phyloP scores from a whole-genome alignment of 768 basidiomycete species.

The Panaeolus cyanescens region DNA sequence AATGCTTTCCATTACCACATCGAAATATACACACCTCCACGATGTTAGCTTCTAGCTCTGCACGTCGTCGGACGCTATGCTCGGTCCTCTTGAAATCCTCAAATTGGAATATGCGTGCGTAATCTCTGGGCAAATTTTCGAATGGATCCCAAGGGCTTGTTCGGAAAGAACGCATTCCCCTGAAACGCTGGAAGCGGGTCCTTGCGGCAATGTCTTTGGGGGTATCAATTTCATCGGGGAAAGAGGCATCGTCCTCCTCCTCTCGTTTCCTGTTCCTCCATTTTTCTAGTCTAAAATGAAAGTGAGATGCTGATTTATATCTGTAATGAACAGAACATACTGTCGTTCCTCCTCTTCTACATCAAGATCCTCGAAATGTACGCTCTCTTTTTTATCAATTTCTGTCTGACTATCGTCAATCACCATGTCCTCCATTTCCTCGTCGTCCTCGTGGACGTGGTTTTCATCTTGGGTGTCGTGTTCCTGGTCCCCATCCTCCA shows the following conservation, averaged over 20 bases:
- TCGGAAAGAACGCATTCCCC: constrained; percentile 89
- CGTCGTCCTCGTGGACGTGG: constrained; percentile 54
- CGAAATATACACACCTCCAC: constrained; percentile 59
- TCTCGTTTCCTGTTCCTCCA: constrained; percentile 75
- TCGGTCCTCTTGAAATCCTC: constrained; percentile 92
- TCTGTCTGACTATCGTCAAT: constrained; percentile 65
- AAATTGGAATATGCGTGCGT: constrained; percentile 94
- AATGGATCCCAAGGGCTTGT: constrained; percentile 98
- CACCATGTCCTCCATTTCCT: constrained; percentile 62
- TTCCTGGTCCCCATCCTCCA: constrained; percentile 44
- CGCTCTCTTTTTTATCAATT: constrained; percentile 49
- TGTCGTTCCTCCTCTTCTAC: constrained; percentile 85
- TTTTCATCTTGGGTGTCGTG: constrained; percentile 50
- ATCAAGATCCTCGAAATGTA: constrained; percentile 76
- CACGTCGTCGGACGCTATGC: constrained; percentile 63
- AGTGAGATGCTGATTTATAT: background rate
- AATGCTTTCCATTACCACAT: background rate
- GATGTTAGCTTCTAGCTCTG: constrained; percentile 57
- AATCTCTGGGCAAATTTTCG: constrained; percentile 93
- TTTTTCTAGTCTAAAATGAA: constrained; percentile 51
- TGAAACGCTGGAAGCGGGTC: constrained; percentile 86
- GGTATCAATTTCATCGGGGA: constrained; percentile 97
- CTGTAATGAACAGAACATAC: constrained; percentile 44
- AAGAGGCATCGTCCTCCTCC: constrained; percentile 81
- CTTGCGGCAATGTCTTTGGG: constrained; percentile 81